Percentiles rank a stretch among this genome's conserved stretches.
These are phyloP conservation scores for Phascolomyces articulosus DNA, from an alignment of 371 early-diverging fungal species.

Conservation along the genomic window DNA sequence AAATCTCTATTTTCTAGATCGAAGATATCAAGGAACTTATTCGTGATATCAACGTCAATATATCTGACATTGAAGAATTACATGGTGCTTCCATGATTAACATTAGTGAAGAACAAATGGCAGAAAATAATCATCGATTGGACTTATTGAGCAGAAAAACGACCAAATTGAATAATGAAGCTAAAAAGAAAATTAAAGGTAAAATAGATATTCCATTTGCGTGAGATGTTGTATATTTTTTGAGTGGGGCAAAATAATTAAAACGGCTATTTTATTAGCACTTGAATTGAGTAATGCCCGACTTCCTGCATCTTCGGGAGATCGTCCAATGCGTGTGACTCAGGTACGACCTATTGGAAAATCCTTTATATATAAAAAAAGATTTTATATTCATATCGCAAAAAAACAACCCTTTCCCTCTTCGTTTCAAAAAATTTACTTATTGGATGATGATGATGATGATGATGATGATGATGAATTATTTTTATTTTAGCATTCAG, in stretches of 20 bases:
- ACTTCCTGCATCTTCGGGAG: conserved; percentile 52
- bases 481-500: no score
- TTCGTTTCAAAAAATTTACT: no score
- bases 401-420: no score
- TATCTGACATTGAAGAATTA: conserved; percentile 68
- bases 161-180: conserved; percentile 60
- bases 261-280: conserved; percentile 41
- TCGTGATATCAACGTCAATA: conserved; percentile 60
- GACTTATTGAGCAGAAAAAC: conserved; percentile 70
- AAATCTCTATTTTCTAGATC: no score
- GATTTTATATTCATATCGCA: background rate
- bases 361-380: background rate
- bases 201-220: background rate
- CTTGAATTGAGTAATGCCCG: conserved; percentile 59
- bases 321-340: conserved; percentile 70
- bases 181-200: conserved; percentile 70
- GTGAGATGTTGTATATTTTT: background rate
- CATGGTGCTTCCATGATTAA: conserved; percentile 72
- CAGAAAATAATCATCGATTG: conserved; percentile 64
- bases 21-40: conserved; percentile 73
- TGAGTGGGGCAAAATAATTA: background rate
- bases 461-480: no score
- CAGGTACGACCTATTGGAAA: conserved; percentile 38
- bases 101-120: conserved; percentile 71
- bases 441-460: no score